Percentiles rank a stretch among this genome's conserved stretches.
phyloP scores from a whole-genome alignment of 2,329 filamentous ascomycete genomes.

The Tolypocladium tundrense region DNA sequence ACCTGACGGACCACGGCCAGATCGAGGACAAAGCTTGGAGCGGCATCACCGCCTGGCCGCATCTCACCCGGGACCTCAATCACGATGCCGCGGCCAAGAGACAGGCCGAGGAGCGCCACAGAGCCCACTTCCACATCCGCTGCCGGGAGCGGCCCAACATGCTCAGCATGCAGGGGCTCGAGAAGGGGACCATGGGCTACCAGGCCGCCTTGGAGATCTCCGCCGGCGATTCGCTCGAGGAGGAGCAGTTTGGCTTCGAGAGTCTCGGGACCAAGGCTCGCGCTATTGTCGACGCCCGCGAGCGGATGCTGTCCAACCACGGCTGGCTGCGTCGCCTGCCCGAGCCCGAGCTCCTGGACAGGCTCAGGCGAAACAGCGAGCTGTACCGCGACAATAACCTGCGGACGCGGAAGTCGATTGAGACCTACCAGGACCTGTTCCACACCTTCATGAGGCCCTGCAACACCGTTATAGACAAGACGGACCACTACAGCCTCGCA shows the following conservation, averaged over 20 bases:
- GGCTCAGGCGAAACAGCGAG: conserved; percentile 45
- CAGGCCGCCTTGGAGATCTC: conserved; percentile 56
- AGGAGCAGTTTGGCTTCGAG: conserved; percentile 51
- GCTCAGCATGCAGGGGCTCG: conserved; percentile 61
- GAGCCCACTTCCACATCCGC: conserved; percentile 47
- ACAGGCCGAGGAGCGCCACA: conserved; percentile 31
- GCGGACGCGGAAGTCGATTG: conserved; percentile 39
- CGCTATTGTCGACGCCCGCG: conserved; percentile 46
- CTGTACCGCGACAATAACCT: conserved; percentile 44
- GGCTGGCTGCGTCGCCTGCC: conserved; percentile 46
- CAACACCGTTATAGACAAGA: conserved; percentile 43
- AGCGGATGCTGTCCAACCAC: conserved; percentile 41
- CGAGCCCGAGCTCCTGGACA: conserved; percentile 47
- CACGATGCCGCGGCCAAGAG: conserved; percentile 33
- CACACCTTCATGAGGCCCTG: conserved; percentile 48
- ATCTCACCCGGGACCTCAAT: conserved; percentile 42
- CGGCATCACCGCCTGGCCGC: conserved; percentile 51
- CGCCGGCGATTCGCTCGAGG: conserved; percentile 53
- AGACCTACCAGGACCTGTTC: conserved; percentile 55
- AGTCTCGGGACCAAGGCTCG: conserved; percentile 43
- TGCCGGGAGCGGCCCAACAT: conserved; percentile 58
- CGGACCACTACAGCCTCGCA: conserved; percentile 51
- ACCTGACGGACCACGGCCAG: conserved; percentile 54
- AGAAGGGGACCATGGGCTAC: conserved; percentile 62
- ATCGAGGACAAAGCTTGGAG: conserved; percentile 55